These are phyloP conservation scores for Punctularia strigosozonata DNA, from an alignment of 768 basidiomycete species.

Conservation along the genomic window DNA sequence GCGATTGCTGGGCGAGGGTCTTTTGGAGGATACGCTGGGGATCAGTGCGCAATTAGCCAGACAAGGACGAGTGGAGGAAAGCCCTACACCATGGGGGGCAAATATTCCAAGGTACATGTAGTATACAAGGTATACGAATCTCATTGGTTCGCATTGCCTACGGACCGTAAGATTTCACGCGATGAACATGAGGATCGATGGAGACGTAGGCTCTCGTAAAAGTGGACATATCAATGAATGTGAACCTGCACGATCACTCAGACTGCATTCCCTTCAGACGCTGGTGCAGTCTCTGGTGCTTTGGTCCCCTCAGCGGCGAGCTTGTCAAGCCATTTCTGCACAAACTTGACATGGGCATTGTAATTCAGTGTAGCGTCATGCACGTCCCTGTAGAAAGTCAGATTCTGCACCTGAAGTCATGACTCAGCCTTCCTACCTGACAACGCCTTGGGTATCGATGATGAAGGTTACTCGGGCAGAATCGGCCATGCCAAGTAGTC, in stretches of 20 bases:
- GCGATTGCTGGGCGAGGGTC: neutral
- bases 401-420: neutral
- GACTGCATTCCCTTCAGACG: neutral
- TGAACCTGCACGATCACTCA: no score
- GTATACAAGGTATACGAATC: no score
- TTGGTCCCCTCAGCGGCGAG: constrained; percentile 29
- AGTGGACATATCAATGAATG: neutral
- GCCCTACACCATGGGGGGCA: neutral
- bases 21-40: neutral
- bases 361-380: constrained; percentile 51
- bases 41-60: neutral
- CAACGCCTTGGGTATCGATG: constrained; percentile 57
- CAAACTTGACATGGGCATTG: constrained; percentile 59
- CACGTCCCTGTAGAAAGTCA: constrained; percentile 31
- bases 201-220: neutral
- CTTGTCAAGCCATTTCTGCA: constrained; percentile 52
- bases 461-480: constrained; percentile 68
- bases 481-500: constrained; percentile 51
- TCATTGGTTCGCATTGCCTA: no score
- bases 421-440: constrained; percentile 33
- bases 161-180: no score
- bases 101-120: no score
- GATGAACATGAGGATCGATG: no score
- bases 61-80: neutral
- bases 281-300: constrained; percentile 1